phyloP scores from a whole-genome alignment of 2,329 filamentous ascomycete genomes.

The Cordyceps cicadae region DNA sequence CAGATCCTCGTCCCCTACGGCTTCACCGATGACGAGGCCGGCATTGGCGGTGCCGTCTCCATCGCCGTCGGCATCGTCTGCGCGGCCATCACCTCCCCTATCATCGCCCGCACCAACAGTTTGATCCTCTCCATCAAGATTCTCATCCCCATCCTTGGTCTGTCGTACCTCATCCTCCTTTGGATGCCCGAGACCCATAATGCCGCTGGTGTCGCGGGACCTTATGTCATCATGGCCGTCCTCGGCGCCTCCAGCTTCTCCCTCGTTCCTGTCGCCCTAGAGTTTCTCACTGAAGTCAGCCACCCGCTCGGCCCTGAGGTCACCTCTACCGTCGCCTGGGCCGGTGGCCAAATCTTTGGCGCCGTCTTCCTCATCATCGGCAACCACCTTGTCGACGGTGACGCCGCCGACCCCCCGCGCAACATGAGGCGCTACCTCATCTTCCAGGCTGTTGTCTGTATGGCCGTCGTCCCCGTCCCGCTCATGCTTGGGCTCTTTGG shows the following conservation, averaged over 20 bases:
- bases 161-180: conserved; percentile 68
- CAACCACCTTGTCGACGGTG: conserved; percentile 58
- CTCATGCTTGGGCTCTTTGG: conserved; percentile 65
- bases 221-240: conserved; percentile 66
- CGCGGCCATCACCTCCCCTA: conserved; percentile 67
- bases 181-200: conserved; percentile 59
- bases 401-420: conserved; percentile 46
- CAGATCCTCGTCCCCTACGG: conserved; percentile 84
- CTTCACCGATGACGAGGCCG: conserved; percentile 74
- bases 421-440: conserved; percentile 71
- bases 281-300: conserved; percentile 79
- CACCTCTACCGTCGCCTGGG: conserved; percentile 76
- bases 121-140: conserved; percentile 67
- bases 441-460: conserved; percentile 66
- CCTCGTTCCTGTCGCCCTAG: conserved; percentile 74
- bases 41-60: conserved; percentile 80
- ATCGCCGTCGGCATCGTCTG: conserved; percentile 79
- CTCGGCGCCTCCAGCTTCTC: conserved; percentile 74
- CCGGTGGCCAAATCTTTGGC: conserved; percentile 75
- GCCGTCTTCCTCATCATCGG: conserved; percentile 77
- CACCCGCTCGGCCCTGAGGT: conserved; percentile 83
- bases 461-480: conserved; percentile 58
- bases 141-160: conserved; percentile 63
- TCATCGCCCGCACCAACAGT: conserved; percentile 77
- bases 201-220: conserved; percentile 58